Evolutionary conservation across 2,329 filamentous ascomycete species (phyloP).

Genomic region (Colletotrichum orchidophilum): DNA sequence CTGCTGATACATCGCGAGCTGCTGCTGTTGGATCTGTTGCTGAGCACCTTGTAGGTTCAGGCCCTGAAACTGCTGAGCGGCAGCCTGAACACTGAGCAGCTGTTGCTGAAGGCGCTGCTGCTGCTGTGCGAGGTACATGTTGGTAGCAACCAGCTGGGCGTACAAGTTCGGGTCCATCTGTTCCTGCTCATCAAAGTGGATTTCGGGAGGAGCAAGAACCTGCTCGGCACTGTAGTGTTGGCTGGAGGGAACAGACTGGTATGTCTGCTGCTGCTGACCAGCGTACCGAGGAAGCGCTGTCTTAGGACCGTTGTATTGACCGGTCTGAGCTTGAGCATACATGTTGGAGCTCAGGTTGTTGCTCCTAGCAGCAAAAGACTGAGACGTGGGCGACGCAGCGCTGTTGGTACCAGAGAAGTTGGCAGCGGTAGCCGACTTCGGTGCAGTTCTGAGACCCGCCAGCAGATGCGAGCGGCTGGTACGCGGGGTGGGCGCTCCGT

Average conservation of each 20-base stretch:
- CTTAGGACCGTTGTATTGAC: constrained; percentile 61
- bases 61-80: constrained; percentile 83
- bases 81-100: constrained; percentile 82
- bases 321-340: constrained; percentile 55
- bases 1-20: constrained; percentile 55
- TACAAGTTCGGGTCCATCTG: constrained; percentile 88
- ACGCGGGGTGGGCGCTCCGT: constrained; percentile 81
- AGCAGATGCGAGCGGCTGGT: constrained; percentile 95
- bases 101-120: constrained; percentile 96
- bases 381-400: constrained; percentile 53
- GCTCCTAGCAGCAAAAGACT: constrained; percentile 49
- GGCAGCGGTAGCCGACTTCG: constrained; percentile 81
- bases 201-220: constrained; percentile 83
- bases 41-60: constrained; percentile 71
- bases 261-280: constrained; percentile 43
- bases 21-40: constrained; percentile 57
- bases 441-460: constrained; percentile 90
- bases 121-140: constrained; percentile 91
- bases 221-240: constrained; percentile 79
- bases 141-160: constrained; percentile 89
- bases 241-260: constrained; percentile 39
- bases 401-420: constrained; percentile 72
- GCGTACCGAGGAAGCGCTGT: constrained; percentile 64
- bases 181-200: constrained; percentile 77
- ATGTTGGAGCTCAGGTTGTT: constrained; percentile 55